phyloP scores from a whole-genome alignment of 129 eudicot species.

The Arctium minus region DNA sequence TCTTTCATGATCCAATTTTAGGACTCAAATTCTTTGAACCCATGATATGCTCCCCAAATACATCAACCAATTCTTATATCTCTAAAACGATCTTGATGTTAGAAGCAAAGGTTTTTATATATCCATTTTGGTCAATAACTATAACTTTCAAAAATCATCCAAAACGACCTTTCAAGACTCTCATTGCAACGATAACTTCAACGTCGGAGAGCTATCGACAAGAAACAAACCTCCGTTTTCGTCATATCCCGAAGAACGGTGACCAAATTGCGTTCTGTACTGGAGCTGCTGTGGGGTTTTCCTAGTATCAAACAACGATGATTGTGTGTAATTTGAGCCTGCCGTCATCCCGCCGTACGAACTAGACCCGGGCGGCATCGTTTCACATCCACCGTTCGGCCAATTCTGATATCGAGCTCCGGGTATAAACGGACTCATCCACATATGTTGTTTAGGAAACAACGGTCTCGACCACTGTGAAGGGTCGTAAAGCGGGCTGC shows the following conservation, averaged over 20 bases:
- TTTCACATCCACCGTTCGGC: neutral
- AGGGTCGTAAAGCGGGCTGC: constrained; percentile 39
- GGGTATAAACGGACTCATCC: constrained; percentile 16
- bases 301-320: neutral
- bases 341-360: neutral
- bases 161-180: neutral
- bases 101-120: constrained; percentile 10
- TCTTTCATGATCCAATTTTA: neutral
- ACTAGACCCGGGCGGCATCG: neutral
- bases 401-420: neutral
- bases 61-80: constrained; percentile 6
- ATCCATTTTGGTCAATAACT: constrained; percentile 19
- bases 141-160: constrained; percentile 13
- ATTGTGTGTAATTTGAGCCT: neutral
- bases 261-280: constrained; percentile 4
- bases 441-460: constrained; percentile 29
- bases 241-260: neutral
- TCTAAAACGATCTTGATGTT: neutral
- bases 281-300: neutral
- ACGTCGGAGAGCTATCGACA: constrained; percentile 16
- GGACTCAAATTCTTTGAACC: neutral
- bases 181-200: constrained; percentile 26
- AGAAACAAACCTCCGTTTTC: constrained; percentile 22
- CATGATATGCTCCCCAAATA: neutral
- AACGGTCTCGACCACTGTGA: constrained; percentile 30